These are phyloP conservation scores for Shiraia bambusicola DNA, from an alignment of 2,329 filamentous ascomycete genomes.

Conservation along the genomic window DNA sequence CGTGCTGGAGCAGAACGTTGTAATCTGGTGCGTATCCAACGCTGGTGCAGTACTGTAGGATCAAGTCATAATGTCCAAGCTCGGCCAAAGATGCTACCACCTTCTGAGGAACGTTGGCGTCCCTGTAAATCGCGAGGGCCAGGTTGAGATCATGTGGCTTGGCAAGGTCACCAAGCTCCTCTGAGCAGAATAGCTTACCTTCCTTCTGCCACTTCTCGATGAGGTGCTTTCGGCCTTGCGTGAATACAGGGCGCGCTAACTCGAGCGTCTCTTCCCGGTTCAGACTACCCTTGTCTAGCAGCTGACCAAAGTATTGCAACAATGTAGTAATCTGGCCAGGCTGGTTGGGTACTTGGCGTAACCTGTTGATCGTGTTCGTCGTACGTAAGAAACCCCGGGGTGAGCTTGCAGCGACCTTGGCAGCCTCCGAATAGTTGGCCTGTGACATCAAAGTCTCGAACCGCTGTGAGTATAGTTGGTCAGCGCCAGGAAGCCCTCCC, in stretches of 20 bases:
- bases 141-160: constrained; percentile 85
- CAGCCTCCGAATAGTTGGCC: constrained; percentile 82
- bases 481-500: constrained; percentile 89
- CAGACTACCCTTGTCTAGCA: constrained; percentile 89
- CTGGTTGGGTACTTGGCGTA: constrained; percentile 81
- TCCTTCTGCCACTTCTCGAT: constrained; percentile 98
- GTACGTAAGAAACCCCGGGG: constrained; percentile 94
- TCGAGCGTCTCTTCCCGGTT: constrained; percentile 95
- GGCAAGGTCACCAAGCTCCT: constrained; percentile 93
- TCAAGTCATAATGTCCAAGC: constrained; percentile 95
- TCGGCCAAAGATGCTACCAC: constrained; percentile 94
- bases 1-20: constrained; percentile 82
- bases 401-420: constrained; percentile 95
- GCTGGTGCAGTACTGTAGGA: constrained; percentile 84
- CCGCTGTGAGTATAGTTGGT: constrained; percentile 87
- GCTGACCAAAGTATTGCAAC: constrained; percentile 95
- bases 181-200: constrained; percentile 92
- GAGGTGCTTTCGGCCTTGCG: constrained; percentile 91
- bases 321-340: constrained; percentile 90
- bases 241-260: constrained; percentile 85
- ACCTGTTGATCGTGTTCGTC: constrained; percentile 90
- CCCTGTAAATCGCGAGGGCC: constrained; percentile 84
- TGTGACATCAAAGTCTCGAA: constrained; percentile 84
- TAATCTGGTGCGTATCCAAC: constrained; percentile 93
- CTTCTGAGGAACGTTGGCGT: constrained; percentile 88